A percentile compares a stretch with the other conserved stretches of the same genome.
These are phyloP conservation scores for Camelina laxa DNA, from an alignment of 345 rosid genomes.

Conservation along the genomic window DNA sequence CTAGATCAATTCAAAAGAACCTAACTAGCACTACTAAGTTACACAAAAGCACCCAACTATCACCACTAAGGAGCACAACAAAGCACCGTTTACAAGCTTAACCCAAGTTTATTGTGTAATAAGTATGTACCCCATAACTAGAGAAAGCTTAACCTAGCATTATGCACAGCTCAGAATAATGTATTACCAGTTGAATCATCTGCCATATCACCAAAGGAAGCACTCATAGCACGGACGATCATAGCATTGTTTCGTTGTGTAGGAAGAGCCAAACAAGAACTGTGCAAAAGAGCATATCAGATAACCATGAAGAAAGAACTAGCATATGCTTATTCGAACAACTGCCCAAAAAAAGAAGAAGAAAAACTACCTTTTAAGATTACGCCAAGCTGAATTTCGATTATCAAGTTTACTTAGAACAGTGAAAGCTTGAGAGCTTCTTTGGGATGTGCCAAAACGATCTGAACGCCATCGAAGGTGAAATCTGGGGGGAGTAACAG, in stretches of 20 bases:
- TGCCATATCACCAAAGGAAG: slow-evolving; percentile 73
- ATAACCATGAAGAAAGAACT: slow-evolving; percentile 3
- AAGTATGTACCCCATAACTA: neutral
- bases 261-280: slow-evolving; percentile 44
- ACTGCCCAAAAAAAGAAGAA: neutral
- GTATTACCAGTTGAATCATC: slow-evolving; percentile 59
- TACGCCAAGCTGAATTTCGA: slow-evolving; percentile 33
- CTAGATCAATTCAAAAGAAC: slow-evolving; percentile 10
- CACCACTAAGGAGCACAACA: neutral
- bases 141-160: slow-evolving; percentile 1
- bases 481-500: slow-evolving; percentile 59
- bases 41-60: neutral
- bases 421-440: slow-evolving; percentile 45
- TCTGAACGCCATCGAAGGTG: slow-evolving; percentile 49
- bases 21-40: neutral
- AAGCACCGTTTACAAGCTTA: neutral
- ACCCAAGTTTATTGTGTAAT: neutral
- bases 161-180: neutral
- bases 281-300: slow-evolving; percentile 33
- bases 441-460: slow-evolving; percentile 38
- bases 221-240: slow-evolving; percentile 69
- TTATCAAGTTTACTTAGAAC: slow-evolving; percentile 36
- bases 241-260: slow-evolving; percentile 43
- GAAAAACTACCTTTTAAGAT: slow-evolving; percentile 53
- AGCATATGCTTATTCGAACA: slow-evolving; percentile 14